Evolutionary conservation across 495 filamentous ascomycete genomes (phyloP), one percentile per base, ranked within the genome.

Genomic region (Xylona heveae): DNA sequence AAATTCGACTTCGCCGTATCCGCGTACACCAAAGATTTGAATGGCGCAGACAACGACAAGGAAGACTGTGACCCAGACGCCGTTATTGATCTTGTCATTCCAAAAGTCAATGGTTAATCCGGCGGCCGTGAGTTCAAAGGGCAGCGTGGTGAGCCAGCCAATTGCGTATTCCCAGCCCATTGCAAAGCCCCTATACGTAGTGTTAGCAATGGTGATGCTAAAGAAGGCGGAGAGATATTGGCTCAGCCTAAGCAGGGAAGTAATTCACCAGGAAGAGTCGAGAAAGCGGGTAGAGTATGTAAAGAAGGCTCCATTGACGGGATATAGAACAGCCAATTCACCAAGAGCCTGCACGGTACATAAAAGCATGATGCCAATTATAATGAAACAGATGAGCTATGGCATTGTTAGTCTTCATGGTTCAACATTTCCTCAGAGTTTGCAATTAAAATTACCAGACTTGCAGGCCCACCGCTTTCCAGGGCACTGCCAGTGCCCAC

Each of bases 21-120:
- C 51, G 13, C 40, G 40, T 19, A 56, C 48, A 19, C 52, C 52
- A 30, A 56, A 56, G 27, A 54, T 24, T 29, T 56, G 50, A 41
- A 56, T 51, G 29, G 30, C 22, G 19, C 48, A 30, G 28, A 56
- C 43, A 3, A 47, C 16, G 25, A 42, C 36, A 1, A 56, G 42
- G 40, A 56, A 52, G 16, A 52, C 27, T 23, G 76, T 64, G n/a
- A 93, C 76, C 62, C 80, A 95, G 13, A 78, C 71, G 24, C 76
- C 74, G 40, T 74, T 72, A 24, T 70, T 68, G 20, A 82, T 37
- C 46, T 19, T 50, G 9, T 0, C 60, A 45, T 29, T 29, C 30
- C 30, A 33, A 19, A 26, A 35, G 8, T 10, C 6, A 19, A 33
- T 18, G 5, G 30, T 33, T 13, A 33, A 8, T 5, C 18, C 19